Base-by-base conservation (phyloP, 2,329 filamentous ascomycete genomes). In the Chaetothyriales sp. region DNA sequence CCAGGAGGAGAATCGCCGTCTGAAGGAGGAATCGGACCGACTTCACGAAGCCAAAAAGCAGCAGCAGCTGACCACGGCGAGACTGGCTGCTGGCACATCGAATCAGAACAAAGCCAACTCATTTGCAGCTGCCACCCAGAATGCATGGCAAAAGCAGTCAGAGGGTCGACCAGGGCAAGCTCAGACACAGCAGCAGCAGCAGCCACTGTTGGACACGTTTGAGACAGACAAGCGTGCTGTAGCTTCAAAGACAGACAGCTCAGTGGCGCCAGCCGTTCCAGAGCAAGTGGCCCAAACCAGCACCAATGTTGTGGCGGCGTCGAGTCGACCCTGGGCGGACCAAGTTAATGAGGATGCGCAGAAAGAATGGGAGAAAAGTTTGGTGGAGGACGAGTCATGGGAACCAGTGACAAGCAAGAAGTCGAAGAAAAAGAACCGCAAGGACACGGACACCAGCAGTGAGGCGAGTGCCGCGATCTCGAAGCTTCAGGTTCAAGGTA, bases 11-110 rank as follows among this genome's bases (percentile, higher is more conserved):
- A 80, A 81, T 62, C 92, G 86, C 74, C 73, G 75, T 26, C 75
- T 78, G 51, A 80, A 84, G 26, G 83, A 89, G 63, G 83, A 85
- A 60, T 79, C 83, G 0, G 89, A 95, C 70, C 78, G 81, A 63
- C 76, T 85, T 62, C 83, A 89, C 63, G 85, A 86, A 70, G 71
- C 72, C 39, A 74, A 85, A 54, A 73, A 86, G 61, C 88, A 95
- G 72, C 82, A 84, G 65, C 89, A 95, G 72, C 80, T 87, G 57
- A 84, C 88, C 55, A 76, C 77, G 53, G 88, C 88, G 51, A 81
- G 90, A 58, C 78, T 88, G 64, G 79, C 86, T 47, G 87, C 93
- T 66, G 88, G 88, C 54, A 80, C 85, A 59, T 74, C 86, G 44
- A 84, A 86, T 50, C 87, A 86, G 73, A 89, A 92, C 60, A 88